Conservation (phyloP, 352 stramenopile species). For the Achlya hypogyna region DNA sequence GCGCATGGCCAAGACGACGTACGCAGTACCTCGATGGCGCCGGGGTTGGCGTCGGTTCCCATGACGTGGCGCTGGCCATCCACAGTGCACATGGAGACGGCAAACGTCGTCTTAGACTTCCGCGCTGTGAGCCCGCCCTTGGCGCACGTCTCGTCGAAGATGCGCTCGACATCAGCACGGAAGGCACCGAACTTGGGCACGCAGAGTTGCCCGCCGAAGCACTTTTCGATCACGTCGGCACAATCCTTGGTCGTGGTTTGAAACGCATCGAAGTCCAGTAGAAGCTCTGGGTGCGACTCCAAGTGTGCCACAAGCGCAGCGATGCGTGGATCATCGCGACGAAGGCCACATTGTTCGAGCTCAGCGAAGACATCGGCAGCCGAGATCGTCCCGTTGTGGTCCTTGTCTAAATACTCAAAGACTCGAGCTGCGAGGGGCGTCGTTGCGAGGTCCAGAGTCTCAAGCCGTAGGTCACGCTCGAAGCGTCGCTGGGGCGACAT, state of each 20-base stretch:
- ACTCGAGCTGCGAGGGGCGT: not conserved
- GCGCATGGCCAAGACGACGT: not conserved
- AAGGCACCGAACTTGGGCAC: not conserved
- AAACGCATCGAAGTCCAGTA: not conserved
- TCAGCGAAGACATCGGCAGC: not conserved
- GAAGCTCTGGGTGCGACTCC: not conserved
- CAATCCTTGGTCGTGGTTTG: not conserved
- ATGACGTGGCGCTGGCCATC: conserved; percentile 26
- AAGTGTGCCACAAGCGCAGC: not conserved
- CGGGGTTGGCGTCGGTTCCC: conserved; percentile 16
- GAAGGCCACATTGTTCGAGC: not conserved
- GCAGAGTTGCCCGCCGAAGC: not conserved
- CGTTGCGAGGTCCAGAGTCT: not conserved
- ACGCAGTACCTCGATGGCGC: not conserved
- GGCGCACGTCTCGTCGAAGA: conserved; percentile 3
- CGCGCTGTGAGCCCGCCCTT: not conserved
- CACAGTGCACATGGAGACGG: conserved; percentile 26
- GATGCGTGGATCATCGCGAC: not conserved
- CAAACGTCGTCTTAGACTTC: conserved; percentile 19
- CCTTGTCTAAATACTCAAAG: conserved; percentile 3
- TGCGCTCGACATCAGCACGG: not conserved
- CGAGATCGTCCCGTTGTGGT: not conserved
- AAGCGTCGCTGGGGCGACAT: not conserved
- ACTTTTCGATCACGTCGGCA: not conserved
- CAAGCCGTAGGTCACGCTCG: not conserved